Base-by-base conservation (phyloP, 345 rosid species). In the Brassica incana region DNA sequence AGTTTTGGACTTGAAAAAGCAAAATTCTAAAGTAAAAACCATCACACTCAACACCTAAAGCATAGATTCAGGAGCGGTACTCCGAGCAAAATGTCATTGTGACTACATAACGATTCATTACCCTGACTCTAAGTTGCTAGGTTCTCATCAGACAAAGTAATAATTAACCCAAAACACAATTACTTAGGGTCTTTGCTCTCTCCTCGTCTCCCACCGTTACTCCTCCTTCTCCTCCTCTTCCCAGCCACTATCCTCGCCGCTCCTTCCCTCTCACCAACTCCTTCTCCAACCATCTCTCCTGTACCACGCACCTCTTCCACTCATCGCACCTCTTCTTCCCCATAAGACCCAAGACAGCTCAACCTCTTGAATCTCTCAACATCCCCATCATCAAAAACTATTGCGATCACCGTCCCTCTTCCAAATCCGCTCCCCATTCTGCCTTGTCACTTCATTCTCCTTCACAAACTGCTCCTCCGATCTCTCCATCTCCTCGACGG, bases 381-480 rank as follows among this genome's bases (percentile, higher is more conserved):
- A 83, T 92, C 23, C 97, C 94, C 63, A 84, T 94, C 60, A 16
- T 80, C 38, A 84, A 80, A 74, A 85, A 87, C 83, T 94, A 95
- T 8, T 94, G 95, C 78, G 35, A 71, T 60, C 89, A 86, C 81
- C 88, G 72, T 73, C 80, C 79, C 50, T 71, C 35, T 7, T 79
- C 81, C 71, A 82, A 82, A 71, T 73, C 88, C 77, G 88, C 72
- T 75, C 85, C 12, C 97, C 95, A 48, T 20, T 20, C 23, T 20
- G 23, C 67, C 91, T 85, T 73, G 87, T 95, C 38, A 25, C 89
- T 68, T 83, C 90, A 25, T 91, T 94, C 76, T 88, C 82, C 67
- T 92, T 94, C 84, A 69, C 91, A 65, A 92, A 91, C 82, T 92
- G 95, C 85, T 88, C 90, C 71, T 6, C 86, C 29, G 92, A 85